Evolutionary conservation across 2,329 filamentous ascomycete genomes (phyloP).

Genomic region (Blumeriella jaapii): DNA sequence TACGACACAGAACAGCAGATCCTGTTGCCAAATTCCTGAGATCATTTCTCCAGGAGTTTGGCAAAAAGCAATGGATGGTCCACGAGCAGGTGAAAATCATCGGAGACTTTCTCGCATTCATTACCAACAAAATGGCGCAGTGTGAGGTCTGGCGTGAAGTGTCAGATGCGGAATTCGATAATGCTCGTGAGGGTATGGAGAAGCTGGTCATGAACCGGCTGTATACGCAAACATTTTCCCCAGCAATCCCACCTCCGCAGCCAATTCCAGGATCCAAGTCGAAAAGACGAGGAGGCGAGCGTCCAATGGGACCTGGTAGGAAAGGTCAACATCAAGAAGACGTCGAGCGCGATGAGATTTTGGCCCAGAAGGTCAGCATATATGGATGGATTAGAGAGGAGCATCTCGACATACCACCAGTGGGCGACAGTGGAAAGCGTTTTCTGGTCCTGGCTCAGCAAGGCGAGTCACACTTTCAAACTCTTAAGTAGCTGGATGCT

Average conservation of each 20-base stretch:
- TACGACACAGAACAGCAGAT: constrained; percentile 94
- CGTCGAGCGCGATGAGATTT: constrained; percentile 89
- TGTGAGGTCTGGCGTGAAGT: constrained; percentile 96
- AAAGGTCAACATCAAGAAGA: constrained; percentile 96
- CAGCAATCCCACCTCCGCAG: constrained; percentile 74
- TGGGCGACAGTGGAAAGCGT: constrained; percentile 75
- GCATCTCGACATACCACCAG: constrained; percentile 80
- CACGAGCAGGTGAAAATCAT: constrained; percentile 99
- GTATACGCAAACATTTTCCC: constrained; percentile 92
- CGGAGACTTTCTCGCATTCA: constrained; percentile 89
- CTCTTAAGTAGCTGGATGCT: not conserved
- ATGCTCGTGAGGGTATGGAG: constrained; percentile 97
- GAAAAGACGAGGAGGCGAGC: constrained; percentile 56
- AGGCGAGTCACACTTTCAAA: constrained; percentile 37
- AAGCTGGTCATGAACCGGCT: constrained; percentile 98
- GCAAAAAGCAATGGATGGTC: constrained; percentile 98
- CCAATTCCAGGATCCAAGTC: constrained; percentile 58
- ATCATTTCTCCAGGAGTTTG: constrained; percentile 89
- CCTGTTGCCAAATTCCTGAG: constrained; percentile 92
- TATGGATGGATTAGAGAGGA: constrained; percentile 92
- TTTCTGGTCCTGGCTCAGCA: constrained; percentile 86
- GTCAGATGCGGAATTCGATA: constrained; percentile 94
- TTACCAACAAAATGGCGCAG: constrained; percentile 93
- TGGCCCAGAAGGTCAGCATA: constrained; percentile 92
- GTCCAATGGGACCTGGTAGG: constrained; percentile 66